phyloP scores from a whole-genome alignment of 2,329 filamentous ascomycete species.

The Claviceps pusilla region DNA sequence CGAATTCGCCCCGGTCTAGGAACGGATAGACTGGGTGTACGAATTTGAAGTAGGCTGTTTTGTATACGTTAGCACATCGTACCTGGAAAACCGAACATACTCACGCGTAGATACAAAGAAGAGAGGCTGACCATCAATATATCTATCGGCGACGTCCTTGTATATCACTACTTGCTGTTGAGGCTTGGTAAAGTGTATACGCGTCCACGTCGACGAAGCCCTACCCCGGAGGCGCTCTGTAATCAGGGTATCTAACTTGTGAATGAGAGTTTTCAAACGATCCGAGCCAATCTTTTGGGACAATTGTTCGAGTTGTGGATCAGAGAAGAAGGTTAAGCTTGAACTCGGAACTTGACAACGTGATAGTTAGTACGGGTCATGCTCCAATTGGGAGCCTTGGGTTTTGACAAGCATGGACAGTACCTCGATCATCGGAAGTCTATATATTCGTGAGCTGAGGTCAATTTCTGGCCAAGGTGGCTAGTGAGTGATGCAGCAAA shows the following conservation, averaged over 20 bases:
- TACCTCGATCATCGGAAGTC: slow-evolving; percentile 4
- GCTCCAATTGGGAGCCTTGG: not conserved
- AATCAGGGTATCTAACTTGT: slow-evolving; percentile 8
- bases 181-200: slow-evolving; percentile 1
- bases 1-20: slow-evolving; percentile 12
- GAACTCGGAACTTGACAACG: slow-evolving; percentile 8
- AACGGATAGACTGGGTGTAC: slow-evolving; percentile 24
- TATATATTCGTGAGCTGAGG: not conserved
- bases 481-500: not conserved
- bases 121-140: not conserved
- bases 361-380: not conserved
- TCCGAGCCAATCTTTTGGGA: slow-evolving; percentile 7
- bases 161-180: not conserved
- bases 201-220: not conserved
- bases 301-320: slow-evolving; percentile 16
- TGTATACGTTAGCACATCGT: not conserved
- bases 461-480: not conserved
- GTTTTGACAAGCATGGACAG: not conserved
- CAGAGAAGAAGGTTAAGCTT: slow-evolving; percentile 21
- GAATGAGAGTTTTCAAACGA: slow-evolving; percentile 6
- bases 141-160: not conserved
- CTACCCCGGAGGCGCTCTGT: not conserved
- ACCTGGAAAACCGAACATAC: too few relatives aligned
- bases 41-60: slow-evolving; percentile 20
- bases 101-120: not conserved